These are phyloP conservation scores for Trichoderma pleuroti DNA, from an alignment of 2,329 filamentous ascomycete species.

Conservation along the genomic window DNA sequence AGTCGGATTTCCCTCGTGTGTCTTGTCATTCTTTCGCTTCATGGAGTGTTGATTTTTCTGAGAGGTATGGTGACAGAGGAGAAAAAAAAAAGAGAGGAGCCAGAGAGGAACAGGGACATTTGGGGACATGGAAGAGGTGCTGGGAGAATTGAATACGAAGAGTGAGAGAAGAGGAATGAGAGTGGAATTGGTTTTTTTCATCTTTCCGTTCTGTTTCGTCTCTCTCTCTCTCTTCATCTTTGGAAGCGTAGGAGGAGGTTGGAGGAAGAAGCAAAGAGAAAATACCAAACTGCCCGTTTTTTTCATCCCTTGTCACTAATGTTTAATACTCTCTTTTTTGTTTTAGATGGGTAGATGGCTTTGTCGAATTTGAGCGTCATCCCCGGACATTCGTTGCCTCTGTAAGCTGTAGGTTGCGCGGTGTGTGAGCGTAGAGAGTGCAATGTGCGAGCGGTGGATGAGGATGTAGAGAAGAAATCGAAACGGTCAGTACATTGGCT, in stretches of 20 bases:
- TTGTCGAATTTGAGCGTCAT: background rate
- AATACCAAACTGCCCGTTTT: background rate
- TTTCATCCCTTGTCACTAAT: background rate
- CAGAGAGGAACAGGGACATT: background rate
- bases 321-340: background rate
- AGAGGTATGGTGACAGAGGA: background rate
- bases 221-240: background rate
- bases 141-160: background rate
- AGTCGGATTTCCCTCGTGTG: background rate
- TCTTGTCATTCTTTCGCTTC: background rate
- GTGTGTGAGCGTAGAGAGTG: background rate
- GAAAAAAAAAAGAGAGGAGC: background rate
- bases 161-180: background rate
- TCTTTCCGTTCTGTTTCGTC: background rate
- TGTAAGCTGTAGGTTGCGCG: background rate
- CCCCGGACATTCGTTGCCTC: background rate
- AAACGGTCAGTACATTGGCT: background rate
- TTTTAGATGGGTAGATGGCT: background rate
- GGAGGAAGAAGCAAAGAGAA: background rate
- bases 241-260: background rate
- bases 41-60: background rate
- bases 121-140: background rate
- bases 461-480: background rate
- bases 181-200: background rate
- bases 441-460: background rate